Conservation (phyloP, 2,329 filamentous ascomycete species). For the Epichloe coenophiala region DNA sequence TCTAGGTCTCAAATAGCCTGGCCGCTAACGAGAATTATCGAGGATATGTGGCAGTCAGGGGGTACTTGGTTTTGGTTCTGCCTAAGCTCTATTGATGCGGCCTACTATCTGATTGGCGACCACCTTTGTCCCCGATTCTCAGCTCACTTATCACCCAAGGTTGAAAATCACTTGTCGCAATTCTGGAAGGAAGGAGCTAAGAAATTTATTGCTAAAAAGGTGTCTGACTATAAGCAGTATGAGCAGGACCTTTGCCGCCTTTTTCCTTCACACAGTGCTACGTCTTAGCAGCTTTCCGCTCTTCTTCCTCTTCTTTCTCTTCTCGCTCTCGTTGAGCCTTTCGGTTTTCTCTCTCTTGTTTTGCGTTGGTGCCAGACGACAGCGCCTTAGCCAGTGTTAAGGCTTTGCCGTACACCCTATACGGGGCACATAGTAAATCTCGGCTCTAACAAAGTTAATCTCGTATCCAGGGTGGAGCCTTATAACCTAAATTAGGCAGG, state of each 20-base stretch:
- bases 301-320: too few species aligned
- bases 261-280: neutral
- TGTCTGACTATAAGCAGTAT: neutral
- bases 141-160: neutral
- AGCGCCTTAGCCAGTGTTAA: too few species aligned
- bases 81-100: neutral
- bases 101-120: conserved; percentile 1
- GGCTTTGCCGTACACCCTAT: too few species aligned
- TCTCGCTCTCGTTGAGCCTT: too few species aligned
- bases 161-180: neutral
- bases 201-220: neutral
- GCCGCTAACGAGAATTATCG: neutral
- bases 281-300: too few species aligned
- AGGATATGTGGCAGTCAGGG: conserved; percentile 3
- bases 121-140: conserved; percentile 1
- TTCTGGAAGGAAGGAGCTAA: neutral
- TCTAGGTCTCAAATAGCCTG: neutral
- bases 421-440: too few species aligned
- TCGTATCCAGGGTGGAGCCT: too few species aligned
- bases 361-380: too few species aligned
- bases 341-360: rapidly evolving
- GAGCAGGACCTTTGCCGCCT: neutral
- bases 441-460: too few species aligned
- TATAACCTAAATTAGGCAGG: too few species aligned
- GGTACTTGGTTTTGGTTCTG: conserved; percentile 3